These are phyloP conservation scores for Rhizopus microsporus DNA, from an alignment of 371 early-diverging fungal species.

Conservation along the genomic window DNA sequence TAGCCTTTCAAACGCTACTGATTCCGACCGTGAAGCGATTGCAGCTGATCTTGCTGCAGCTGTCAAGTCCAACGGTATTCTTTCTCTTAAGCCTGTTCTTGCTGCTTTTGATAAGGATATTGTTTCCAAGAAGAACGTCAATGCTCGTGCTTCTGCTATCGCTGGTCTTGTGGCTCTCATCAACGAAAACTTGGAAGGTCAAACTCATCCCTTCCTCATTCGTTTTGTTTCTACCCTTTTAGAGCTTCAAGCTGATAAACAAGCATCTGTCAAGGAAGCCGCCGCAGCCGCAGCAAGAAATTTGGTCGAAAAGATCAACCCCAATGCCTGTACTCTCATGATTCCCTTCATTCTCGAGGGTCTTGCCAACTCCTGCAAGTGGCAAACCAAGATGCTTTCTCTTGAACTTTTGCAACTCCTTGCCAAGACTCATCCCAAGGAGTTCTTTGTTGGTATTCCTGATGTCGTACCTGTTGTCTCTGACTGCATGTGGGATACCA, in stretches of 20 bases:
- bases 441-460: conserved; percentile 63
- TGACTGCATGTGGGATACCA: conserved; percentile 76
- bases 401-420: conserved; percentile 57
- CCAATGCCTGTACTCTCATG: conserved; percentile 55
- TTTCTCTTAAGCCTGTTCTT: conserved; percentile 60
- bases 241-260: conserved; percentile 72
- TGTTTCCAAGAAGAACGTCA: conserved; percentile 65
- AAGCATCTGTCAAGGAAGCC: conserved; percentile 59
- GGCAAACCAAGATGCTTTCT: conserved; percentile 75
- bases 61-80: conserved; percentile 55
- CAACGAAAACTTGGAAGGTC: conserved; percentile 45
- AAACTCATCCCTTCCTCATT: conserved; percentile 64
- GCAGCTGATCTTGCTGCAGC: conserved; percentile 56
- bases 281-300: conserved; percentile 59
- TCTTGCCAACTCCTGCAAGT: conserved; percentile 69
- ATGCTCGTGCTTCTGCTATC: conserved; percentile 67
- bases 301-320: conserved; percentile 51
- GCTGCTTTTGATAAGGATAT: conserved; percentile 56
- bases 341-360: conserved; percentile 62
- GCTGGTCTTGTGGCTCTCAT: conserved; percentile 63
- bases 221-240: conserved; percentile 56
- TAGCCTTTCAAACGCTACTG: conserved; percentile 57
- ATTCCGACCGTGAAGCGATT: conserved; percentile 56
- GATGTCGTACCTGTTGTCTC: conserved; percentile 74
- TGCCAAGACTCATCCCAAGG: conserved; percentile 55